Percentiles rank a stretch among this genome's conserved stretches.
Conservation (phyloP, 129 eudicot species). For the sunflower (Helianthus annuus) region HanXRQr2.0-SUNRISE NC_035445.2:141522549-141523048, state of each 20-base stretch:
- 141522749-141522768: conserved; percentile 16
- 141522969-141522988: conserved; percentile 74
- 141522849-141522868: conserved; percentile 81
- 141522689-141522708: conserved; percentile 76
- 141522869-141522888: conserved; percentile 27
- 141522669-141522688: conserved; percentile 54
- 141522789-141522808: conserved; percentile 76
- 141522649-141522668: conserved; percentile 63
- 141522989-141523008: conserved; percentile 99
- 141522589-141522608: background rate
- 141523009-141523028: conserved; percentile 83
- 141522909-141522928: conserved; percentile 1
- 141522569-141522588: background rate
- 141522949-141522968: conserved; percentile 50
- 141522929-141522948: background rate
- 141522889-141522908: background rate
- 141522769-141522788: conserved; percentile 12
- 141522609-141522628: background rate
- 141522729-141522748: background rate
- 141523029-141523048: conserved; percentile 50
- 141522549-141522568: conserved; percentile 68
- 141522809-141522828: conserved; percentile 78
- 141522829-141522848: conserved; percentile 58
- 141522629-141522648: conserved; percentile 6
- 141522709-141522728: conserved; percentile 54